Evolutionary conservation across 805 yeast species (phyloP), one percentile per base, ranked within the genome.

Genomic region (Metschnikowia chrysomelidarum): DNA sequence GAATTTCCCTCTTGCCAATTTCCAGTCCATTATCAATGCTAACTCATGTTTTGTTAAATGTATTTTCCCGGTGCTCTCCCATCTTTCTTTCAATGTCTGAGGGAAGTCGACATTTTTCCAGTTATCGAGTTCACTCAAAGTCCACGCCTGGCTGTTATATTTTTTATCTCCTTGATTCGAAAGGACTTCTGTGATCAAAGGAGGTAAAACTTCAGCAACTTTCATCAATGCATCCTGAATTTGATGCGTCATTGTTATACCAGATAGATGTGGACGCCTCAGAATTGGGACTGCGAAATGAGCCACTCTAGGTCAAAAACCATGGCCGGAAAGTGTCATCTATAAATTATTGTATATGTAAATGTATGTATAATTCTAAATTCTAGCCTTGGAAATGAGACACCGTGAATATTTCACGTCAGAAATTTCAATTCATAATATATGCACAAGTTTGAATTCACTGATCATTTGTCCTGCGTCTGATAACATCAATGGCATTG

Each of bases 11-110:
- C 49, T 51, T n/a, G 57, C 54, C 27, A 72, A 57, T 32, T 72
- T 72, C 78, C 76, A 72, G 37, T 71, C 75, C 71, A 72, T 60
- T 24, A 71, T 43, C 17, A 60, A 49, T 4, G 45, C 50, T 47
- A 72, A 57, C 42, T 72, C 76, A 1, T 51, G 56, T 39, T 62
- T 62, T n/a, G 59, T 57, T 10, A 71, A 31, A 56, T 60, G 33
- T 22, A 50, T 21, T 20, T 47, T 32, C 3, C 41, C 35, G 9
- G 46, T 35, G 14, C 16, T 31, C 4, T 50, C 41, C 38, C 49
- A 49, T 27, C 74, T 42, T 12, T 41, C 14, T 7, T 42, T 29
- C 9, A 71, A 24, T 1, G 26, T 16, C 18, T 32, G 22, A 1
- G 75, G 73, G 9, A 71, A 41, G 12, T 46, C 49, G 0, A 24